phyloP scores from a whole-genome alignment of 768 basidiomycete species.

The Amyloporia xantha region DNA sequence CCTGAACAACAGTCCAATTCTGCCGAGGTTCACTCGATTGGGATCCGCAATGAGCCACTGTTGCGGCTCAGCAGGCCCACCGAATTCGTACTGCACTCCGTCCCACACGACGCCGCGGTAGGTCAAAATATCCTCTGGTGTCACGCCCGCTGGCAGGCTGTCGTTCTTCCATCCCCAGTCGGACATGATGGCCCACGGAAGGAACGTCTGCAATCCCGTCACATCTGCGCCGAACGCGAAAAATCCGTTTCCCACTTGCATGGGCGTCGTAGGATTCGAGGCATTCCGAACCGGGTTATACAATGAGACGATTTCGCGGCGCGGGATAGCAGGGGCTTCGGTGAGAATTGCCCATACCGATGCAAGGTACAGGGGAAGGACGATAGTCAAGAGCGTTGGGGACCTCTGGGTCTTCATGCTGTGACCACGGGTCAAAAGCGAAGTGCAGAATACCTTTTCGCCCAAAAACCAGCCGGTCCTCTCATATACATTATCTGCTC shows the following conservation, averaged over 20 bases:
- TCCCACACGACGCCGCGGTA: conserved; percentile 45
- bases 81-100: conserved; percentile 49
- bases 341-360: too few relatives aligned
- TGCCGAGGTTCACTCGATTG: conserved; percentile 49
- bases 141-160: conserved; percentile 38
- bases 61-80: conserved; percentile 35
- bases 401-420: too few relatives aligned
- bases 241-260: conserved; percentile 58
- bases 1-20: conserved; percentile 41
- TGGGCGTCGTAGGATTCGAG: conserved; percentile 40
- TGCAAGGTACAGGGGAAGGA: too few relatives aligned
- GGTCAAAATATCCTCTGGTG: conserved; percentile 35
- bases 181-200: conserved; percentile 48
- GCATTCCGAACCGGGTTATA: conserved; percentile 47
- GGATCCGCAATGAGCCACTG: conserved; percentile 55
- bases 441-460: too few relatives aligned
- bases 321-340: conserved; percentile 29
- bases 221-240: conserved; percentile 56
- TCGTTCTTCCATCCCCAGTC: conserved; percentile 62
- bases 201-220: conserved; percentile 52
- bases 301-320: conserved; percentile 37
- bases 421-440: too few relatives aligned
- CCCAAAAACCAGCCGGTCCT: too few relatives aligned
- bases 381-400: too few relatives aligned
- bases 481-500: too few relatives aligned